Evolutionary conservation across 164 flowering plant genomes (phyloP), one percentile per base, ranked within the genome.

Genomic region (Dillenia suffruticosa): DNA sequence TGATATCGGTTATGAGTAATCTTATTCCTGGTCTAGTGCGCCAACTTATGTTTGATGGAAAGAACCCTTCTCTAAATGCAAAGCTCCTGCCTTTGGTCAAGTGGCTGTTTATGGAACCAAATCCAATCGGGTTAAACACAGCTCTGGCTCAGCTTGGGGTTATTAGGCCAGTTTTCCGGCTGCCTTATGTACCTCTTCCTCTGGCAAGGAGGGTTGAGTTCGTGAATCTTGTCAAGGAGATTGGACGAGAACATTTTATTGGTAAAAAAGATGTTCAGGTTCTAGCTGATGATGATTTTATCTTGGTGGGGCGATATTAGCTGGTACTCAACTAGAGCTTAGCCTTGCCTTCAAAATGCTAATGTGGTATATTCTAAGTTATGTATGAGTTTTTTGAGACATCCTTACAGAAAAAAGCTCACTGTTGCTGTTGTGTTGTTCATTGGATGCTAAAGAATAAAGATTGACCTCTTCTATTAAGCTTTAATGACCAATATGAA

Each of bases 101-200:
- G 22, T 91, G 97, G 96, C 81, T 89, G 8, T 92, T 86, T 45
- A 45, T 69, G 0, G 96, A 89, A 80, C 96, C 98, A 26, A 87
- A 87, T 61, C 98, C 96, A 12, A 92, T 89, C 54, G 89, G 81
- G 9, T 50, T 92, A 43, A 89, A 86, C 78, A 89, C 92, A 5
- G 96, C 96, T 46, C 73, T 89, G 19, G 92, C 96, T 49, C 98
- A 92, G 69, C 82, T 92, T 47, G 96, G 95, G 45, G 95, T 89
- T 48, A 79, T 82, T 50, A 79, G 96, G 77, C 96, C 96, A 13
- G 85, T 86, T 54, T 92, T 89, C 62, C 79, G 96, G 63, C 77
- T 89, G 3, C 98, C 98, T 46, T 89, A 88, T 65, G 92, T 92
- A 5, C 98, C 96, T 24, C 92, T 87, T 65, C 85, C 92, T 15